A percentile compares a stretch with the other conserved stretches of the same genome.
These are phyloP conservation scores for Suhomyces pyralidae DNA, from an alignment of 805 yeast species.

Conservation along the genomic window DNA sequence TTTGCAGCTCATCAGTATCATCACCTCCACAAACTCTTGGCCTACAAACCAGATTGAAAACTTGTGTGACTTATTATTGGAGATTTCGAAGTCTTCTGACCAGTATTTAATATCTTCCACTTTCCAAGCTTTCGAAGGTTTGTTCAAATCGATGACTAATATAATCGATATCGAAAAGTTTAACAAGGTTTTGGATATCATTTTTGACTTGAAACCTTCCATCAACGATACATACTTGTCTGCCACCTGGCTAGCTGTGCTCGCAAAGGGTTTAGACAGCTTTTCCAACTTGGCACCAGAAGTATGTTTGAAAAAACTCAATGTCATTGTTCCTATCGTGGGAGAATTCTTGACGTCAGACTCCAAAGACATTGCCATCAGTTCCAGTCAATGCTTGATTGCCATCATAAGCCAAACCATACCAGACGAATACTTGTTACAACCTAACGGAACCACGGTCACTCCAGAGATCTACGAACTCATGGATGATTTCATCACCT, in stretches of 20 bases:
- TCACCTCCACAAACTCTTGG: slow-evolving; percentile 79
- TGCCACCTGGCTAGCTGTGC: slow-evolving; percentile 93
- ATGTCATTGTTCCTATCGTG: slow-evolving; percentile 47
- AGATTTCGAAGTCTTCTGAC: slow-evolving; percentile 76
- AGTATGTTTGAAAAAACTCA: slow-evolving; percentile 53
- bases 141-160: slow-evolving; percentile 64
- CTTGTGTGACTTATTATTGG: slow-evolving; percentile 73
- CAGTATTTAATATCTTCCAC: slow-evolving; percentile 81
- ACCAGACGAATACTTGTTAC: slow-evolving; percentile 55
- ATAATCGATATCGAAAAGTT: slow-evolving; percentile 63
- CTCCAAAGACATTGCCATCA: slow-evolving; percentile 56
- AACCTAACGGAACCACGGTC: slow-evolving; percentile 41
- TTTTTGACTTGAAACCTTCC: slow-evolving; percentile 79
- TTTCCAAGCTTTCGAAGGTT: slow-evolving; percentile 78
- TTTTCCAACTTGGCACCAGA: slow-evolving; percentile 33
- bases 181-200: slow-evolving; percentile 59
- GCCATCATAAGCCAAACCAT: slow-evolving; percentile 71
- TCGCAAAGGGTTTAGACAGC: slow-evolving; percentile 70
- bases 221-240: slow-evolving; percentile 79
- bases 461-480: slow-evolving; percentile 51
- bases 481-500: slow-evolving; percentile 51
- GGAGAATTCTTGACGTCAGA: slow-evolving; percentile 68
- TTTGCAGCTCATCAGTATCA: slow-evolving; percentile 69
- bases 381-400: slow-evolving; percentile 84
- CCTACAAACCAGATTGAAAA: slow-evolving; percentile 65